phyloP scores from a whole-genome alignment of 352 stramenopile genomes.

The Phytophthora macrochlamydospora region DNA sequence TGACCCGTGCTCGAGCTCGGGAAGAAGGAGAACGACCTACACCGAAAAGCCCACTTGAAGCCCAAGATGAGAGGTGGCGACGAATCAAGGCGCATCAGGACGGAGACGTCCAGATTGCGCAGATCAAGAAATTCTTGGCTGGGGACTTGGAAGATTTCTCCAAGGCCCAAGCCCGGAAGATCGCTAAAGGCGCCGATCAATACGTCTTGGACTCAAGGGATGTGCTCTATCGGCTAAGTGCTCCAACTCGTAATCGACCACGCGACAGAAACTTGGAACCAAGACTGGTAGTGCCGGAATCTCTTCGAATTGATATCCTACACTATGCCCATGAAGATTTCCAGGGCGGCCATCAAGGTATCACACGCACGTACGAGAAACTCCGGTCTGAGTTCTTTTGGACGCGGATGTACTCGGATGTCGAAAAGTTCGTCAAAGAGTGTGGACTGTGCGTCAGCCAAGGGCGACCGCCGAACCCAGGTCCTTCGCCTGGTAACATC shows the following conservation, averaged over 20 bases:
- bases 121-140: neutral
- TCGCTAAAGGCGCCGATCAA: neutral
- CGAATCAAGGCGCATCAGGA: neutral
- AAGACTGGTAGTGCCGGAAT: neutral
- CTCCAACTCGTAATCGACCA: neutral
- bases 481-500: slow-evolving; percentile 7
- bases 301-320: neutral
- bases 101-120: neutral
- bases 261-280: neutral
- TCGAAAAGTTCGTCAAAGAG: neutral
- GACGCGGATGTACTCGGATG: slow-evolving; percentile 1
- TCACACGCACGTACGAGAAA: slow-evolving; percentile 7
- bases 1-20: too few species aligned
- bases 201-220: slow-evolving; percentile 1
- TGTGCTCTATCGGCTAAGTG: neutral
- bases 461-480: slow-evolving; percentile 3
- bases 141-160: neutral
- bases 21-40: too few species aligned
- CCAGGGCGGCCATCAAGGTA: slow-evolving; percentile 4
- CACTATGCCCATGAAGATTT: neutral
- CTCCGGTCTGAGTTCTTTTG: slow-evolving; percentile 10
- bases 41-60: too few species aligned
- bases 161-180: neutral
- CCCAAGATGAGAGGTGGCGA: too few species aligned
- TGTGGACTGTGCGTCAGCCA: slow-evolving; percentile 1